Evolutionary conservation across 192 early-diverging fungal genomes (phyloP), one percentile per base, ranked within the genome.

Genomic region (Geosiphon pyriformis): DNA sequence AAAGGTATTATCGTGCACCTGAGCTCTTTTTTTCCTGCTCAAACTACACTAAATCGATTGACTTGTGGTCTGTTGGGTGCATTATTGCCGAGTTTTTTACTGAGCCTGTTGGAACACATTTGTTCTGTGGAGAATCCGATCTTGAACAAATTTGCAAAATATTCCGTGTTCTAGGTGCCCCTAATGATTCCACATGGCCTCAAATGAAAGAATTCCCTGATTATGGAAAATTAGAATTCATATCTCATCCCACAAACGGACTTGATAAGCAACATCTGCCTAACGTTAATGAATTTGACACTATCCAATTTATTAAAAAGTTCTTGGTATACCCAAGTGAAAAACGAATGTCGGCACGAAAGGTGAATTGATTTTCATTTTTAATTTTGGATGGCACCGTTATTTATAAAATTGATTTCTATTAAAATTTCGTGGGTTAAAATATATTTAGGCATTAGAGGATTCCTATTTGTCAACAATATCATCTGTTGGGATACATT

Each of bases 41-140:
- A 26, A 68, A 68, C 32, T 81, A 83, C 47, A 66, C 77, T 6
- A 68, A 58, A 17, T 55, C 82, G 1, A 67, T 76, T 26, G 82
- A 83, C 63, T 70, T 83, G 60, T 83, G 80, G 80, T 79, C 77
- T 1, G 59, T 72, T 27, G 80, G 79, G 4, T 78, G 80, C 2
- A 37, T 82, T 1, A 77, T 80, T 69, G 76, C 79, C 2, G 80
- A 80, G 56, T 72, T 82, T 63, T 76, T 72, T 46, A 71, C 71
- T 0, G 20, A 47, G 29, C 17, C 20, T 42, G 48, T 70, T 0
- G 72, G 72, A 2, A 61, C 32, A 54, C 33, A 46, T 25, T 65
- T 80, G 12, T 76, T 81, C 68, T 63, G 68, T 53, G 76, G 77
- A 4, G 80, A 76, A 12, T 73, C 67, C 1, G 80, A 81, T 65